Percentiles rank a stretch among this genome's conserved stretches.
Evolutionary conservation across 129 eudicot genomes (phyloP).

Genomic region (Flaveria linearis): DNA sequence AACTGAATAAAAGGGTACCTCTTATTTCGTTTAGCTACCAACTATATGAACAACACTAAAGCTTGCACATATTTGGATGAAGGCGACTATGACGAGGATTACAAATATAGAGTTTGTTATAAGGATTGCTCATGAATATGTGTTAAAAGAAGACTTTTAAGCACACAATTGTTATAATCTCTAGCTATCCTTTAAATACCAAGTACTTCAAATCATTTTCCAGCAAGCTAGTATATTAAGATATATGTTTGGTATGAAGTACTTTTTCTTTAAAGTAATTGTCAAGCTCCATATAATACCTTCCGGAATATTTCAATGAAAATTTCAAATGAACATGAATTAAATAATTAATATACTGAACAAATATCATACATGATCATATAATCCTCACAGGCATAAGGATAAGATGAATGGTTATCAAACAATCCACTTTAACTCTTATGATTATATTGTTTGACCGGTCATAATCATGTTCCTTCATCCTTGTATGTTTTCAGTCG

Average conservation of each 20-base stretch:
- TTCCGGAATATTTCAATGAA: no score
- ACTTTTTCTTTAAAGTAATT: neutral
- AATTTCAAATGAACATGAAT: no score
- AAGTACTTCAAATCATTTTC: neutral
- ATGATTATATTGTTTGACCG: neutral
- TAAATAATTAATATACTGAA: no score
- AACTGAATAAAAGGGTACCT: neutral
- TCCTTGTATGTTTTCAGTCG: neutral
- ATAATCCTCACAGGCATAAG: no score
- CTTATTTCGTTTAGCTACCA: neutral
- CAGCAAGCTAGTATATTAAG: neutral
- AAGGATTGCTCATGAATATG: no score
- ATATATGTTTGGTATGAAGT: neutral
- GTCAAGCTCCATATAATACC: constrained; percentile 2
- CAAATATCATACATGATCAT: no score
- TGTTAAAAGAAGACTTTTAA: neutral
- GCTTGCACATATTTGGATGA: neutral
- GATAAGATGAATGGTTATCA: neutral
- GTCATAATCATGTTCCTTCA: neutral
- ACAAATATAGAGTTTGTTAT: neutral
- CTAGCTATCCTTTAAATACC: neutral
- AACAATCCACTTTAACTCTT: neutral
- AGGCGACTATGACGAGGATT: no score
- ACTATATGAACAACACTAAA: neutral
- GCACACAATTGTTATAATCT: no score